Conservation (phyloP, 225 moss, liverwort and hornwort genomes). For the Antitrichia curtipendula region DNA sequence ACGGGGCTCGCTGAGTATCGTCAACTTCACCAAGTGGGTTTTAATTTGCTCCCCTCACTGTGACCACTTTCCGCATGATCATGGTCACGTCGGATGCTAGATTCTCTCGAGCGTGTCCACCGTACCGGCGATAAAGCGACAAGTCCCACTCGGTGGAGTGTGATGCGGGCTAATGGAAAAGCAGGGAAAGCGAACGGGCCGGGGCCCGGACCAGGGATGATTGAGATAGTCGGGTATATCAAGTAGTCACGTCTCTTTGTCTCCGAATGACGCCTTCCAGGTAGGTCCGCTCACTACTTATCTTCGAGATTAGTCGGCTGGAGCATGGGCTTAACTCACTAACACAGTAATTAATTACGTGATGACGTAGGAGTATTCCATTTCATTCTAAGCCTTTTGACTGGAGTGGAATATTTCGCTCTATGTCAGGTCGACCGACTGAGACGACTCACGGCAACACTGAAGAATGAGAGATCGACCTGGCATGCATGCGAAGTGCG, state of each 20-base stretch:
- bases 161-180: neutral
- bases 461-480: neutral
- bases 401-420: neutral
- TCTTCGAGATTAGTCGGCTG: neutral
- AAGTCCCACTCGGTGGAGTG: constrained; percentile 5
- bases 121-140: neutral
- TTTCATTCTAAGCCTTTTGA: neutral
- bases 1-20: neutral
- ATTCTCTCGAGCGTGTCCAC: constrained; percentile 5
- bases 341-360: too few relatives aligned
- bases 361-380: neutral
- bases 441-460: neutral
- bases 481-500: too few relatives aligned
- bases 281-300: neutral
- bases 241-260: constrained; percentile 1
- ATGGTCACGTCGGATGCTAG: constrained; percentile 23
- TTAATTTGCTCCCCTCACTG: neutral
- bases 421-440: neutral
- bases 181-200: neutral
- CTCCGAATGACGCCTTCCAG: neutral
- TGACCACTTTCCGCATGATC: constrained; percentile 6
- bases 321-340: neutral
- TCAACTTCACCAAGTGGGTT: neutral
- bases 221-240: neutral
- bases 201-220: neutral